Percentiles rank a stretch among this genome's conserved stretches.
Evolutionary conservation across 805 yeast species (phyloP).

Genomic region (Ogataea philodendri): DNA sequence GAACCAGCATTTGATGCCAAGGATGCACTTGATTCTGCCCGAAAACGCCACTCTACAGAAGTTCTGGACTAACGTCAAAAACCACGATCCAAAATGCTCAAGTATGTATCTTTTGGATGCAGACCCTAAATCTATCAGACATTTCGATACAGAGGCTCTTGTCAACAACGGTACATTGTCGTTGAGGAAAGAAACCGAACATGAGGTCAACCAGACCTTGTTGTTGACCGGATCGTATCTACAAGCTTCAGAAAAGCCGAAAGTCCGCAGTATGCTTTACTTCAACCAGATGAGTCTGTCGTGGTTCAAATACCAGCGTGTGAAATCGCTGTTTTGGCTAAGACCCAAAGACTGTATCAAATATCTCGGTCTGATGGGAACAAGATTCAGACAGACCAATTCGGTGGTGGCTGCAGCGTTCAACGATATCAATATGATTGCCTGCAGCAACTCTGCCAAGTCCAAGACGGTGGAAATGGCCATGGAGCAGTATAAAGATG

Average conservation of each 20-base stretch:
- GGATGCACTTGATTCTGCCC: constrained; percentile 54
- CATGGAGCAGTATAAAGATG: constrained; percentile 15
- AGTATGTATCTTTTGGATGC: constrained; percentile 18
- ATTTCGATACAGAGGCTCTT: constrained; percentile 28
- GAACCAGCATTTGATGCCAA: constrained; percentile 59
- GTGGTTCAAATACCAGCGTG: constrained; percentile 45
- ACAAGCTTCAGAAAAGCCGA: constrained; percentile 55
- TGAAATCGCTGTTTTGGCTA: constrained; percentile 70
- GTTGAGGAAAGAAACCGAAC: constrained; percentile 28
- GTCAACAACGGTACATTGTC: constrained; percentile 43
- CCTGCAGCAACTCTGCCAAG: constrained; percentile 35
- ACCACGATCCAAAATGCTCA: constrained; percentile 12
- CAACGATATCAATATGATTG: constrained; percentile 57
- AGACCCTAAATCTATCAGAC: constrained; percentile 18
- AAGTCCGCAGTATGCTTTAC: constrained; percentile 39
- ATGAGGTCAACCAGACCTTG: constrained; percentile 29
- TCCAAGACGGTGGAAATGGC: constrained; percentile 14
- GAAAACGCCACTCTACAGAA: constrained; percentile 19
- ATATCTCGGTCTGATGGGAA: constrained; percentile 55
- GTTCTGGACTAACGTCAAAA: constrained; percentile 23
- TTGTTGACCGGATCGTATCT: constrained; percentile 32
- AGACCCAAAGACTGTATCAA: constrained; percentile 60
- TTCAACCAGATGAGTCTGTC: constrained; percentile 31
- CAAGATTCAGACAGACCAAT: constrained; percentile 54
- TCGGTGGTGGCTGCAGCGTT: constrained; percentile 64